Conservation (phyloP, 169 alveolate species). For the Cryptosporidium xiaoi region DNA sequence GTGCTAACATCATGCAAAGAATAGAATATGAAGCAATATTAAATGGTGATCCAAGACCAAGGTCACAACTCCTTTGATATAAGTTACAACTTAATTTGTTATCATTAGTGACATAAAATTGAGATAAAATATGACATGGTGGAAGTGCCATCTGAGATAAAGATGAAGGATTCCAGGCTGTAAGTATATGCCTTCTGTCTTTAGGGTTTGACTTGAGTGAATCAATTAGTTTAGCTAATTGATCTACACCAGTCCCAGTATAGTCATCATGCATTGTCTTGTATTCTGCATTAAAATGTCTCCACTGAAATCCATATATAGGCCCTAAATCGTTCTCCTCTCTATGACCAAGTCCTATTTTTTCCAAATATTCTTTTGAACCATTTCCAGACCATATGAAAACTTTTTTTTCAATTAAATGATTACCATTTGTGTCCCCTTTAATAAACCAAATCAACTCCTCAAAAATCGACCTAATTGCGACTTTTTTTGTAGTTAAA, state of each 20-base stretch:
- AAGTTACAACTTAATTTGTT: slow-evolving; percentile 91
- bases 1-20: slow-evolving; percentile 95
- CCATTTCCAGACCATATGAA: slow-evolving; percentile 98
- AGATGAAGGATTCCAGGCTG: slow-evolving; percentile 97
- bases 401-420: slow-evolving; percentile 90
- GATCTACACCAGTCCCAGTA: slow-evolving; percentile 94
- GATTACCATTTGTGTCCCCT: slow-evolving; percentile 96
- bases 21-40: slow-evolving; percentile 97
- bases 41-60: slow-evolving; percentile 99
- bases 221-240: slow-evolving; percentile 88
- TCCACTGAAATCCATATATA: slow-evolving; percentile 98
- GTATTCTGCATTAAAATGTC: slow-evolving; percentile 96
- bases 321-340: slow-evolving; percentile 96
- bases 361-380: slow-evolving; percentile 94
- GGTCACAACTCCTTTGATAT: slow-evolving; percentile 97
- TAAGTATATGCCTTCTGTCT: slow-evolving; percentile 91
- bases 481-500: slow-evolving; percentile 95
- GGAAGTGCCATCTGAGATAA: slow-evolving; percentile 97
- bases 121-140: slow-evolving; percentile 97
- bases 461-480: slow-evolving; percentile 81
- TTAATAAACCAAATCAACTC: slow-evolving; percentile 95
- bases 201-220: slow-evolving; percentile 92
- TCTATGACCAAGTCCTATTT: slow-evolving; percentile 91
- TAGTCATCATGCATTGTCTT: slow-evolving; percentile 90
- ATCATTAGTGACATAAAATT: slow-evolving; percentile 92